These are phyloP conservation scores for Pseudogymnoascus sp. DNA, from an alignment of 2,329 filamentous ascomycete species.

Conservation along the genomic window DNA sequence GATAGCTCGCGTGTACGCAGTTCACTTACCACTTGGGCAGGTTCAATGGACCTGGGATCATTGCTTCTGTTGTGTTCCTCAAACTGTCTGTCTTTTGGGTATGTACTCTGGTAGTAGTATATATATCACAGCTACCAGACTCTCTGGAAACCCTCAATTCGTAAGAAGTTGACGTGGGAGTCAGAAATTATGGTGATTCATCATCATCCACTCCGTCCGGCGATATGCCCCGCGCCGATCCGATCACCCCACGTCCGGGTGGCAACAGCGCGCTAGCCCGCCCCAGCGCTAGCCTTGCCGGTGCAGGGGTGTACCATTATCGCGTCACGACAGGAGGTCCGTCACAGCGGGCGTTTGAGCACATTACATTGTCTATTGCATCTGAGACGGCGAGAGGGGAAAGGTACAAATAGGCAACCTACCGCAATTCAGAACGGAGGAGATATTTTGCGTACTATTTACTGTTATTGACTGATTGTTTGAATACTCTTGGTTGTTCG, in stretches of 20 bases:
- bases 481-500: not conserved
- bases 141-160: not conserved
- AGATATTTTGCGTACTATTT: not conserved
- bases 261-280: not conserved
- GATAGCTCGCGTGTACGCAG: not conserved
- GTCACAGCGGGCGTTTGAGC: not conserved
- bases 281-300: not conserved
- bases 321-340: not conserved
- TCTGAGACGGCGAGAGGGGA: not conserved
- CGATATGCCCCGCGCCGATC: constrained; percentile 2
- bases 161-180: not conserved
- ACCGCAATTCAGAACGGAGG: not conserved
- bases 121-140: not conserved
- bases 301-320: not conserved
- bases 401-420: not conserved
- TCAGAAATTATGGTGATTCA: not conserved
- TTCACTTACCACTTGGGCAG: constrained; percentile 1
- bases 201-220: not conserved
- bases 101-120: not conserved
- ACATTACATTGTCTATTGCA: not conserved
- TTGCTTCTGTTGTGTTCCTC: not conserved
- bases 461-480: not conserved
- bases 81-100: not conserved
- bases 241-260: constrained; percentile 1
- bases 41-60: not conserved